Percentiles rank a stretch among this genome's conserved stretches.
These are phyloP conservation scores for Alternaria novae-zelandiae DNA, from an alignment of 2,329 filamentous ascomycete genomes.

Conservation along the genomic window DNA sequence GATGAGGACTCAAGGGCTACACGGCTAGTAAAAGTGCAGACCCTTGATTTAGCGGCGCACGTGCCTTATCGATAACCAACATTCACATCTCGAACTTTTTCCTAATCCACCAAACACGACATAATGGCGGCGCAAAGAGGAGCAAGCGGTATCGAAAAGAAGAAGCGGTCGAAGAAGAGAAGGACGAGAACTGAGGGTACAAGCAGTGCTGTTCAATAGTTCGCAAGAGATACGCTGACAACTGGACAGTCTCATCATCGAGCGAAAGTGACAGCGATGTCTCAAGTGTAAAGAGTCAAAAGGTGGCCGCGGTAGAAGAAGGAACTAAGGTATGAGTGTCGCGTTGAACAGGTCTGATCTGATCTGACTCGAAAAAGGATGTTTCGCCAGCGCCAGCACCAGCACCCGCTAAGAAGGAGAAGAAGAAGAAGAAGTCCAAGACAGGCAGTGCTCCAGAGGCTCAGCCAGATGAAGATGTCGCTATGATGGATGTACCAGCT, in stretches of 20 bases:
- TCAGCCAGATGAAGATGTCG: slow-evolving; percentile 17
- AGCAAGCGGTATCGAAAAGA: slow-evolving; percentile 26
- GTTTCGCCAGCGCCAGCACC: slow-evolving; percentile 5
- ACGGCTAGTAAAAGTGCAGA: slow-evolving; percentile 1
- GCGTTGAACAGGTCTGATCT: not conserved
- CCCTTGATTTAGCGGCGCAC: slow-evolving; percentile 11
- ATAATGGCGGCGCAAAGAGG: slow-evolving; percentile 33
- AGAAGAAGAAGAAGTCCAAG: slow-evolving; percentile 17
- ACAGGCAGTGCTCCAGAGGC: slow-evolving; percentile 2
- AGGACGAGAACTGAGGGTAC: slow-evolving; percentile 40
- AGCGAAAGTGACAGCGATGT: slow-evolving; percentile 42
- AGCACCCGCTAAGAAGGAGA: slow-evolving; percentile 18
- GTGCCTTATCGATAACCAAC: slow-evolving; percentile 26
- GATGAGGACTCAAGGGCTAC: too few relatives aligned
- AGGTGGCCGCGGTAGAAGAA: slow-evolving; percentile 3
- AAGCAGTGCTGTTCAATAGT: not conserved
- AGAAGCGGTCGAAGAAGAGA: slow-evolving; percentile 37
- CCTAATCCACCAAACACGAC: not conserved
- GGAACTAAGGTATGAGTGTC: not conserved
- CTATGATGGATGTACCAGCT: slow-evolving; percentile 27
- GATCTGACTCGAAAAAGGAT: slow-evolving; percentile 1
- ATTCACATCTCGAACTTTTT: slow-evolving; percentile 34
- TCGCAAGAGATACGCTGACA: slow-evolving; percentile 12
- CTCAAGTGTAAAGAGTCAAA: slow-evolving; percentile 19
- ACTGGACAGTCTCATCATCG: slow-evolving; percentile 35